Percentiles rank a stretch among this genome's conserved stretches.
phyloP scores from a whole-genome alignment of 495 filamentous ascomycete genomes.

The Choiromyces venosus region DNA sequence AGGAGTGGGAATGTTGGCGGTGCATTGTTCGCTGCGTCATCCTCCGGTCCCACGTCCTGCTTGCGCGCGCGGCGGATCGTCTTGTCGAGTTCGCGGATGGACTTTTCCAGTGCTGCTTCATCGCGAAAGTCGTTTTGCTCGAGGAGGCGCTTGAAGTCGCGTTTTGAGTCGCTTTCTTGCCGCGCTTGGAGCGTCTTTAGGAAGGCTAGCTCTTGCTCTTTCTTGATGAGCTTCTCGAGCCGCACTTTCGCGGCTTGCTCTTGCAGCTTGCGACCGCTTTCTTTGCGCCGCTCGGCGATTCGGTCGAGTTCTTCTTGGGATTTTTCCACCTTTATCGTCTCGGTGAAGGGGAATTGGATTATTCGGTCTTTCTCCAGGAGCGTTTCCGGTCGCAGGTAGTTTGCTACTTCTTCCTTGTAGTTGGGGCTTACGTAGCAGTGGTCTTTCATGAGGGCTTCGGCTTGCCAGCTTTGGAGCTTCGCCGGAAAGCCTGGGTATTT shows the following conservation, averaged over 20 bases:
- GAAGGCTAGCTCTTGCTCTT: slow-evolving; percentile 92
- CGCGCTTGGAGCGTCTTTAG: slow-evolving; percentile 72
- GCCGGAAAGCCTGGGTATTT: slow-evolving; percentile 86
- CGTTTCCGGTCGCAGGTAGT: slow-evolving; percentile 78
- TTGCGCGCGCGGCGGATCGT: slow-evolving; percentile 81
- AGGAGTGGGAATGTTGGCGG: slow-evolving; percentile 65
- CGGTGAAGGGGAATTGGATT: slow-evolving; percentile 87
- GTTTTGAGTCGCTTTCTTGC: slow-evolving; percentile 65
- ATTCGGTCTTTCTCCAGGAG: slow-evolving; percentile 82
- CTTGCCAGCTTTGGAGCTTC: slow-evolving; percentile 75
- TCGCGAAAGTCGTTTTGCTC: slow-evolving; percentile 90
- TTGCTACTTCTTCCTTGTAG: slow-evolving; percentile 68
- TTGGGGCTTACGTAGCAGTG: slow-evolving; percentile 85
- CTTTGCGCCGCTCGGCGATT: slow-evolving; percentile 85
- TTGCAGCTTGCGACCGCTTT: slow-evolving; percentile 83
- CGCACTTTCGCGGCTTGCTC: slow-evolving; percentile 97
- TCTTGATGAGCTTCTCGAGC: slow-evolving; percentile 85
- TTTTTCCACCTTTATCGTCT: slow-evolving; percentile 81
- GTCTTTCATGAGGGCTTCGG: slow-evolving; percentile 76
- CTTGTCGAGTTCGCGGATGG: slow-evolving; percentile 80
- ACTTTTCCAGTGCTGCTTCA: slow-evolving; percentile 70
- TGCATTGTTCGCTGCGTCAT: slow-evolving; percentile 57
- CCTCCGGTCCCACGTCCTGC: slow-evolving; percentile 81
- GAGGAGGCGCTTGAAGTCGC: slow-evolving; percentile 75
- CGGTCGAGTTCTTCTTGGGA: slow-evolving; percentile 83